Evolutionary conservation across 768 basidiomycete species (phyloP).

Genomic region (Terana coerulea): DNA sequence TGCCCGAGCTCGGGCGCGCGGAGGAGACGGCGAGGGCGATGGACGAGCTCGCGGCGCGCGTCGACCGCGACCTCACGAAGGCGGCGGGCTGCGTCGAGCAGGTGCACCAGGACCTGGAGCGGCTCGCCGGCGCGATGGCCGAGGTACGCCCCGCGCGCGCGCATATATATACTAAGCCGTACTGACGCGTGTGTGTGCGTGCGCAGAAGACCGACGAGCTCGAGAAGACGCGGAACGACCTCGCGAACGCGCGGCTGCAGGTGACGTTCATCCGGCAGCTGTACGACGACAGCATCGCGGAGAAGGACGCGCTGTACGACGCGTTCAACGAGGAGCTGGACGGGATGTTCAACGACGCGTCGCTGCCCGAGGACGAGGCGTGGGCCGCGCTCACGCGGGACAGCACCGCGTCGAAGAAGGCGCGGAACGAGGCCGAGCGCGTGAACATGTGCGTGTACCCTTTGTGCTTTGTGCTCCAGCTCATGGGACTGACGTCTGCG

Average conservation of each 20-base stretch:
- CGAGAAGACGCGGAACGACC: conserved; percentile 57
- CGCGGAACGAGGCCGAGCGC: conserved; percentile 64
- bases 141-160: conserved; percentile 57
- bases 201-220: conserved; percentile 58
- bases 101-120: conserved; percentile 31
- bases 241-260: conserved; percentile 68
- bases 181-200: neutral
- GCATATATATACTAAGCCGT: conserved; percentile 13
- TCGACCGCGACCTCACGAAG: conserved; percentile 51
- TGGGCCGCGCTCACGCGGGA: conserved; percentile 77
- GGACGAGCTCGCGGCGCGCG: conserved; percentile 50
- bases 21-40: conserved; percentile 42
- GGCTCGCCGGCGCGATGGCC: conserved; percentile 44
- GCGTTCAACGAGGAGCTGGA: conserved; percentile 95
- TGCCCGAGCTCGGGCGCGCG: conserved; percentile 30
- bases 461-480: neutral
- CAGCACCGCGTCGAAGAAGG: conserved; percentile 69
- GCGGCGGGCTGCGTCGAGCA: conserved; percentile 52
- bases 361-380: conserved; percentile 79
- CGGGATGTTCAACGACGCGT: conserved; percentile 82
- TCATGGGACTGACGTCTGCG: neutral
- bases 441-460: conserved; percentile 71
- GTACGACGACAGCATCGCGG: conserved; percentile 70
- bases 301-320: conserved; percentile 94
- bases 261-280: conserved; percentile 78